Conservation (phyloP, 1,284 basidiomycete species). For the Trametes polyzona region DNA sequence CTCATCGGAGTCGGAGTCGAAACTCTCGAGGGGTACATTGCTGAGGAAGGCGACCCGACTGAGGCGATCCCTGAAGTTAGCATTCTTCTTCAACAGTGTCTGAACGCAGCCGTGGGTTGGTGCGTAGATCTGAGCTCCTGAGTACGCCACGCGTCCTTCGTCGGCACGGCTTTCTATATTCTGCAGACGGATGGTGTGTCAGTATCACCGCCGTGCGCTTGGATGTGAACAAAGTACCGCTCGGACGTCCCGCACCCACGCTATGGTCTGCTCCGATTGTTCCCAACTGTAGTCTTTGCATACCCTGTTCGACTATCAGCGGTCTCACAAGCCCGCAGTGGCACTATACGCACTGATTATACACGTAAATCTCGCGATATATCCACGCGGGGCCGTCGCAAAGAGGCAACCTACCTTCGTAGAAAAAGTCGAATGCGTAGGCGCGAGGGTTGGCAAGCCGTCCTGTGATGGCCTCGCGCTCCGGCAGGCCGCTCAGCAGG, state of each 20-base stretch:
- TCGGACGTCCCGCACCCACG: not conserved
- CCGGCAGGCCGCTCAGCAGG: not conserved
- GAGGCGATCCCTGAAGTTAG: not conserved
- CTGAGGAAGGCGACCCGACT: not conserved
- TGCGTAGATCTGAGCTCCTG: too few relatives aligned
- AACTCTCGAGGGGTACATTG: not conserved
- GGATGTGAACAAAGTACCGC: not conserved
- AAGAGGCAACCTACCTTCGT: not conserved
- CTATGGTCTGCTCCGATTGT: not conserved
- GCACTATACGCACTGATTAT: not conserved
- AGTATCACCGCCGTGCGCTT: too few relatives aligned
- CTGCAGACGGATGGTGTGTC: too few relatives aligned
- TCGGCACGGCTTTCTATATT: too few relatives aligned
- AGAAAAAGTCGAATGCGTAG: not conserved
- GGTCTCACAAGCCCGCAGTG: too few relatives aligned
- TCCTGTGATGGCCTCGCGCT: not conserved
- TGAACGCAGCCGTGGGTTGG: too few relatives aligned
- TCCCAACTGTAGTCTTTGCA: slow-evolving; percentile 3
- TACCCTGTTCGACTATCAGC: not conserved
- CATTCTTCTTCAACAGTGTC: not conserved
- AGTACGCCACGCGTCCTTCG: too few relatives aligned
- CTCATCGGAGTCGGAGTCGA: not conserved
- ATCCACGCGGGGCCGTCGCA: not conserved
- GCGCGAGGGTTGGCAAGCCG: not conserved
- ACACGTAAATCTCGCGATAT: not conserved